These are phyloP conservation scores for Sphagnum fallax DNA, from an alignment of 228 moss, liverwort and hornwort species.

Conservation along the genomic window DNA sequence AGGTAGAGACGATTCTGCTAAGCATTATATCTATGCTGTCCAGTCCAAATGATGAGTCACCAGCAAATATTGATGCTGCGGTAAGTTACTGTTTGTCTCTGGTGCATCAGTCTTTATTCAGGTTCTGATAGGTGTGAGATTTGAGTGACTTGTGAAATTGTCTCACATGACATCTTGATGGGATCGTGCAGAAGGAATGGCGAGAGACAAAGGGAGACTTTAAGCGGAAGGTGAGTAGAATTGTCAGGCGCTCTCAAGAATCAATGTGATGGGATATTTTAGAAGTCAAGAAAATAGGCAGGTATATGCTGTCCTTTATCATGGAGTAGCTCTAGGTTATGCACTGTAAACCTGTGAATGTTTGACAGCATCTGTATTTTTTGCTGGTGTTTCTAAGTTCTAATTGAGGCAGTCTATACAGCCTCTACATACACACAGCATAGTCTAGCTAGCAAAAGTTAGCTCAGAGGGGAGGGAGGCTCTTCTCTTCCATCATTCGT, in stretches of 20 bases:
- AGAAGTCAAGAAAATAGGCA: conserved; percentile 7
- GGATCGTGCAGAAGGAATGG: conserved; percentile 79
- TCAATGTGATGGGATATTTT: conserved; percentile 38
- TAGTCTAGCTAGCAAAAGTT: neutral
- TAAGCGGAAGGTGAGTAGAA: conserved; percentile 90
- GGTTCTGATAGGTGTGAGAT: no score
- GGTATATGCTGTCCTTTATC: conserved; percentile 23
- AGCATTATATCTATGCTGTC: conserved; percentile 98
- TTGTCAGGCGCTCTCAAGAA: conserved; percentile 97
- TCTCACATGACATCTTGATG: no score
- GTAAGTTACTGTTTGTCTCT: conserved; percentile 15
- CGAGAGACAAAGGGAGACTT: conserved; percentile 91
- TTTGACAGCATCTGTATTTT: conserved; percentile 11
- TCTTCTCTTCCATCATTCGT: conserved; percentile 1
- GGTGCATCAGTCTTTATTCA: no score
- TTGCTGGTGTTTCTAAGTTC: neutral
- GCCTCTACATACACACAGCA: neutral
- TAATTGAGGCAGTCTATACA: no score
- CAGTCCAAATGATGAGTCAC: conserved; percentile 95
- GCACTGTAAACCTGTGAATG: conserved; percentile 13
- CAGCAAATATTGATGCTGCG: conserved; percentile 91
- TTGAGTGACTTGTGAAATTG: no score
- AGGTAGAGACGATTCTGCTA: conserved; percentile 90
- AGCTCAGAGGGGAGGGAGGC: neutral
- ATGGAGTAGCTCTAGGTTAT: neutral